These are phyloP conservation scores for Zoysia matrella DNA, from an alignment of 202 grass and related monocot species.

Conservation along the genomic window DNA sequence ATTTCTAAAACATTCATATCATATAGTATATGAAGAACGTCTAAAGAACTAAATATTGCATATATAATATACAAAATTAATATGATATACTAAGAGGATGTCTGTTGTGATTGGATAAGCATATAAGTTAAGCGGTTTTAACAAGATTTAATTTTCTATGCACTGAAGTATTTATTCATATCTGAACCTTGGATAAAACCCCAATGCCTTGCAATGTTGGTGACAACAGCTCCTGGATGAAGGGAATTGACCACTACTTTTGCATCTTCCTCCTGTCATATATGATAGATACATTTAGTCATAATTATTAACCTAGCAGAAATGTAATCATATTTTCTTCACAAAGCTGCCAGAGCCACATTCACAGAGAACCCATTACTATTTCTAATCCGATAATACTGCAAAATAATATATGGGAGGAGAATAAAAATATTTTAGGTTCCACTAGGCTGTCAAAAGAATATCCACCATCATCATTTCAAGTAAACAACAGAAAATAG, in stretches of 20 bases:
- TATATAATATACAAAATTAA: no score
- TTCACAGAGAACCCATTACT: no score
- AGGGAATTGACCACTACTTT: conserved; percentile 62
- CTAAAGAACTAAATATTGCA: no score
- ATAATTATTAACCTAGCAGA: no score
- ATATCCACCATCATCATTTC: neutral
- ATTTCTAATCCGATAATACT: neutral
- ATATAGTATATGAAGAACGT: no score
- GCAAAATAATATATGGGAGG: neutral
- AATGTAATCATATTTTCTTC: no score
- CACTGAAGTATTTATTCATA: neutral
- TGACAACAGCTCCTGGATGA: conserved; percentile 65
- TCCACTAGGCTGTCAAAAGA: neutral
- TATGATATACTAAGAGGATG: no score
- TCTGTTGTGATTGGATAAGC: neutral
- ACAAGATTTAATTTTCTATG: neutral
- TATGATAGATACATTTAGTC: neutral
- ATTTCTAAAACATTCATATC: no score
- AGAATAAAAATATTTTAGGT: neutral
- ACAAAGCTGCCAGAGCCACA: no score
- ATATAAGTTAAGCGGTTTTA: neutral
- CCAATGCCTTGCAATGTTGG: conserved; percentile 61
- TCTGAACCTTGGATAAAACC: conserved; percentile 46
- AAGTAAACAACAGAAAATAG: neutral
- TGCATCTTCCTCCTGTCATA: conserved; percentile 53